phyloP scores from a whole-genome alignment of 441 rosid species.

The Pelargonium cotyledonis region DNA sequence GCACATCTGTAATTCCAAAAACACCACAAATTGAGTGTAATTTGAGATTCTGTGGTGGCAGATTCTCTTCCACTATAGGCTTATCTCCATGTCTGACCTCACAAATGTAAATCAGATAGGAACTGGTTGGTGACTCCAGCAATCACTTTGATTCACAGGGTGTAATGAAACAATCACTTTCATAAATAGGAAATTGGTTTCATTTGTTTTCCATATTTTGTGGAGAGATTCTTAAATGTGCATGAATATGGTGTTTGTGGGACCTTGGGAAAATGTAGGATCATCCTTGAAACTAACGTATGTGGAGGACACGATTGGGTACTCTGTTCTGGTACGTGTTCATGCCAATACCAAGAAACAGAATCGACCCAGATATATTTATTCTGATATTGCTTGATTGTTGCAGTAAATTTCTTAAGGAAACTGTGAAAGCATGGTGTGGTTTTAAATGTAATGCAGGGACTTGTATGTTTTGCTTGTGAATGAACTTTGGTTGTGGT shows the following conservation, averaged over 20 bases:
- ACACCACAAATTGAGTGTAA: background rate
- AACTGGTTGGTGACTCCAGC: background rate
- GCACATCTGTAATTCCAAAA: slow-evolving; percentile 1
- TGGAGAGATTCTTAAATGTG: background rate
- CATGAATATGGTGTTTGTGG: background rate
- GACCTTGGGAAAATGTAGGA: background rate
- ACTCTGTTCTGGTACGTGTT: background rate
- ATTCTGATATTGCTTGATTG: too few species aligned
- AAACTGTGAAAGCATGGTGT: too few species aligned
- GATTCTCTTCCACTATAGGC: slow-evolving; percentile 31
- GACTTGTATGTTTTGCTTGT: too few species aligned
- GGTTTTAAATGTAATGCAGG: too few species aligned
- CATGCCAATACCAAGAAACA: too few species aligned
- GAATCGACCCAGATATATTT: too few species aligned
- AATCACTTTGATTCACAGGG: background rate
- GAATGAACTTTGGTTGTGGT: too few species aligned
- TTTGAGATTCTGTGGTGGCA: slow-evolving; percentile 28
- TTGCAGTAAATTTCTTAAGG: too few species aligned
- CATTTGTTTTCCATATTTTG: background rate
- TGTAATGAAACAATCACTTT: background rate
- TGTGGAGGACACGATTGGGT: background rate
- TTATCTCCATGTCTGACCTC: slow-evolving; percentile 26
- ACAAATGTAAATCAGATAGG: background rate
- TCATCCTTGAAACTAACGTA: background rate
- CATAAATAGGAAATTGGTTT: background rate